A percentile compares a stretch with the other conserved stretches of the same genome.
phyloP scores from a whole-genome alignment of 305 asterid genomes.

The Fraxinus baroniana region DNA sequence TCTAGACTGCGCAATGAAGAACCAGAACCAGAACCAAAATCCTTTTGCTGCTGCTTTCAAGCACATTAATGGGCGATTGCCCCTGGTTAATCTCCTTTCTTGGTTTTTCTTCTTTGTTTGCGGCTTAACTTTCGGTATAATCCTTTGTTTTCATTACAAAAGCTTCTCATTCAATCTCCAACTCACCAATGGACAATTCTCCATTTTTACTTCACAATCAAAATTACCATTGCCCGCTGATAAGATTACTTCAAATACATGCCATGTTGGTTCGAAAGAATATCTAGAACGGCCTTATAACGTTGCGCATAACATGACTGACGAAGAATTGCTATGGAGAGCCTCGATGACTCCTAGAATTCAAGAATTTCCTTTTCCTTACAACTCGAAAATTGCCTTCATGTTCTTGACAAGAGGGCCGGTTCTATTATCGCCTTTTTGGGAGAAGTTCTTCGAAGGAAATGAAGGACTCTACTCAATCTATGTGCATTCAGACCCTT shows the following conservation, averaged over 20 bases:
- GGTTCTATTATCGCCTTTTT: slow-evolving; percentile 61
- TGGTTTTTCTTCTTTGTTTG: slow-evolving; percentile 44
- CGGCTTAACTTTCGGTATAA: slow-evolving; percentile 61
- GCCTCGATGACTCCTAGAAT: slow-evolving; percentile 71
- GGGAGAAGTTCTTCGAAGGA: slow-evolving; percentile 83
- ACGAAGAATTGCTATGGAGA: slow-evolving; percentile 61
- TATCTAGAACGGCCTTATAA: slow-evolving; percentile 20
- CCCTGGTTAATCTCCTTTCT: slow-evolving; percentile 43
- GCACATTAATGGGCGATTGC: slow-evolving; percentile 20
- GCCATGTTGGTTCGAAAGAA: background rate
- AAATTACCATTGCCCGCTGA: background rate
- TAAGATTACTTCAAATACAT: background rate
- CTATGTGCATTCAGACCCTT: slow-evolving; percentile 74
- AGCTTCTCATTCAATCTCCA: slow-evolving; percentile 54
- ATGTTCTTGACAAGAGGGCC: slow-evolving; percentile 74
- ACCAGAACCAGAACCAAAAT: slow-evolving; percentile 12
- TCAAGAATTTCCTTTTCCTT: slow-evolving; percentile 40
- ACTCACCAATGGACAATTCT: slow-evolving; percentile 48
- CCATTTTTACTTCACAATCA: slow-evolving; percentile 41
- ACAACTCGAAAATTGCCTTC: slow-evolving; percentile 69
- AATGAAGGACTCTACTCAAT: slow-evolving; percentile 56
- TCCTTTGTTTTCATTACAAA: slow-evolving; percentile 54
- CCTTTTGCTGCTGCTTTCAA: slow-evolving; percentile 27
- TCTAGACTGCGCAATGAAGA: background rate
- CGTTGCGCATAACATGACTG: slow-evolving; percentile 52